Evolutionary conservation across 495 filamentous ascomycete genomes (phyloP), one percentile per base, ranked within the genome.

Genomic region (Rusavskia elegans): DNA sequence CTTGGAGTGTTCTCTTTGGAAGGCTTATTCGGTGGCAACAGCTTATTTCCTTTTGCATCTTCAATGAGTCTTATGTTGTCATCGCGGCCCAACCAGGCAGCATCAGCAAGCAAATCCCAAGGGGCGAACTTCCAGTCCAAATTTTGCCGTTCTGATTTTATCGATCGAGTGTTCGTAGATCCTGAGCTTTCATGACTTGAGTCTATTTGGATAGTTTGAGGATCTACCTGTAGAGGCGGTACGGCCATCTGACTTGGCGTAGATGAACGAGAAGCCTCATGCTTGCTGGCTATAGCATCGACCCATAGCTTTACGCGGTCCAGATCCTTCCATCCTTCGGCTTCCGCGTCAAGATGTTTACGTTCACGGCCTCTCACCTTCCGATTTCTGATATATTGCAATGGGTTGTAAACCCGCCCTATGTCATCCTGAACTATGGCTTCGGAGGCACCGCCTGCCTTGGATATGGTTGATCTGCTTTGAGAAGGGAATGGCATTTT

Each of bases 331-430:
- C 89, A 96, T 1, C 84, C 84, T 48, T 84, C 77, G n/a, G 73
- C 70, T 42, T 84, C 78, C 16, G 81, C 73, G 59, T 89, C 78
- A 36, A 93, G 79, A 0, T 73, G 63, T 52, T 77, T 79, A 30
- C 83, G 72, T 62, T 88, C 84, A 25, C 86, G 73, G 49, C 82
- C 80, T 48, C 89, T 75, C 5, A 89, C 73, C 55, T 86, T 84
- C 21, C 89, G 75, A 59, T 96, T 94, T 19, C 89, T 79, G 46
- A 95, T 82, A 57, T 80, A 82, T 60, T 96, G 89, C 21, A 96
- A 71, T 5, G 88, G 89, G 62, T 96, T 90, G 58, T 95, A 95
- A 1, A 62, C 58, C 46, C 89, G 77, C 25, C 80, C 79, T 38
- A 62, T 56, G 27, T 27, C 53, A 40, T 48, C 44, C 32, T 9